A percentile compares a stretch with the other conserved stretches of the same genome.
Evolutionary conservation across 352 stramenopile species (phyloP).

Genomic region (Thalassiosira mediterranea): DNA sequence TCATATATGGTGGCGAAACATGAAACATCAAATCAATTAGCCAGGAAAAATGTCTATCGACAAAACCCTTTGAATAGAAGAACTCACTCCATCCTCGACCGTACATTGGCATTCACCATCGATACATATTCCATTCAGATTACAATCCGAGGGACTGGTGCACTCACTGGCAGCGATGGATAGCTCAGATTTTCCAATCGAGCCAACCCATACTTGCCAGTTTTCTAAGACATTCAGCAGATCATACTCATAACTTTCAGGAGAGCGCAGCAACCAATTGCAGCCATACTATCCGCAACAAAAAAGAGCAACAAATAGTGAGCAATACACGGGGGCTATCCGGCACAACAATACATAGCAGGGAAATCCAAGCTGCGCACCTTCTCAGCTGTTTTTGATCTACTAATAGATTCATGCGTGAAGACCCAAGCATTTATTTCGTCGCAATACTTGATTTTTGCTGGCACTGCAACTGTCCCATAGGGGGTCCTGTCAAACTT

Average conservation of each 20-base stretch:
- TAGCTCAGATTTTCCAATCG: not conserved
- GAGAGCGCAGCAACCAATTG: conserved; percentile 14
- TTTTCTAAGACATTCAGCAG: conserved; percentile 4
- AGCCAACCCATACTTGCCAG: conserved; percentile 18
- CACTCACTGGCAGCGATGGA: conserved; percentile 15
- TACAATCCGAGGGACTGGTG: not conserved
- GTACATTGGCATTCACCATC: conserved; percentile 11
- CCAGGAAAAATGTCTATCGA: not conserved
- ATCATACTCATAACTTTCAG: conserved; percentile 13
- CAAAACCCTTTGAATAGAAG: not conserved
- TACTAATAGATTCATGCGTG: conserved; percentile 18
- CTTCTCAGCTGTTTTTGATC: conserved; percentile 3
- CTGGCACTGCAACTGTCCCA: conserved; percentile 1
- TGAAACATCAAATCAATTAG: not conserved
- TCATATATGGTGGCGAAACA: not conserved
- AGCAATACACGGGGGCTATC: not conserved
- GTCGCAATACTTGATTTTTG: conserved; percentile 35
- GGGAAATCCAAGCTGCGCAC: not conserved
- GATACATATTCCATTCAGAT: conserved; percentile 23
- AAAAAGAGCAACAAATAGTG: not conserved
- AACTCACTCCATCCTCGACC: conserved; percentile 11
- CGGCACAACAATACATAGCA: not conserved
- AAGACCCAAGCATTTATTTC: conserved; percentile 25
- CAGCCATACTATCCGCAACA: conserved; percentile 11
- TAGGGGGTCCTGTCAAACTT: conserved; percentile 14